Percentiles rank a stretch among this genome's conserved stretches.
phyloP scores from a whole-genome alignment of 192 early-diverging fungal species.

The Diversispora epigaea region DNA sequence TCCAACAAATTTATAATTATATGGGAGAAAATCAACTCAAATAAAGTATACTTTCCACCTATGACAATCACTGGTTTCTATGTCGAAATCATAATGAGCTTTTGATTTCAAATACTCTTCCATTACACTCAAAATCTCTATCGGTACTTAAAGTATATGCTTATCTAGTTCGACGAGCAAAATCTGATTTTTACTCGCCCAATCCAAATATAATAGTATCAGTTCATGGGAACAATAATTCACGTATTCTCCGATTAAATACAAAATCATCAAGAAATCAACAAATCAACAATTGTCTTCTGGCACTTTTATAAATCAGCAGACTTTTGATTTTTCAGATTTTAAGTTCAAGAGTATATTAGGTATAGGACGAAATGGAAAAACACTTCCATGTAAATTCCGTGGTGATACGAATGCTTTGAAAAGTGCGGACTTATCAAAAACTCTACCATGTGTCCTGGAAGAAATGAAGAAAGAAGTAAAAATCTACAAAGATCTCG shows the following conservation, averaged over 20 bases:
- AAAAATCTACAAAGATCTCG: too few relatives aligned
- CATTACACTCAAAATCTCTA: slow-evolving; percentile 18
- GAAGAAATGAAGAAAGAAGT: too few relatives aligned
- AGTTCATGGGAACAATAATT: slow-evolving; percentile 19
- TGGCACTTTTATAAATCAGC: too few relatives aligned
- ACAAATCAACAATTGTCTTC: too few relatives aligned
- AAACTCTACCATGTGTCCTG: too few relatives aligned
- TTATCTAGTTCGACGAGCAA: slow-evolving; percentile 6
- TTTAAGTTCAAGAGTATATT: too few relatives aligned
- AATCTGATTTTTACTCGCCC: neutral
- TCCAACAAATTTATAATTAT: slow-evolving; percentile 30
- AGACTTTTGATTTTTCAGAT: too few relatives aligned
- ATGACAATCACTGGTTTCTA: slow-evolving; percentile 25
- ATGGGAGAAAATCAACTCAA: slow-evolving; percentile 4
- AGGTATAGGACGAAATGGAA: too few relatives aligned
- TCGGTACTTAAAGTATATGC: slow-evolving; percentile 17
- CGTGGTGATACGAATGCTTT: too few relatives aligned
- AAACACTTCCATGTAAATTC: too few relatives aligned
- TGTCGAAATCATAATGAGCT: slow-evolving; percentile 1
- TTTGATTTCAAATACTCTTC: slow-evolving; percentile 26
- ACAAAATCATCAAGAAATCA: slow-evolving; percentile 7
- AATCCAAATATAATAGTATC: slow-evolving; percentile 1
- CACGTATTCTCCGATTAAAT: neutral
- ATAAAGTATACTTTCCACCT: slow-evolving; percentile 19
- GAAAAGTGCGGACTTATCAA: too few relatives aligned